These are phyloP conservation scores for Cucumis melo DNA, from an alignment of 306 rosid genomes.

Conservation along the genomic window DNA sequence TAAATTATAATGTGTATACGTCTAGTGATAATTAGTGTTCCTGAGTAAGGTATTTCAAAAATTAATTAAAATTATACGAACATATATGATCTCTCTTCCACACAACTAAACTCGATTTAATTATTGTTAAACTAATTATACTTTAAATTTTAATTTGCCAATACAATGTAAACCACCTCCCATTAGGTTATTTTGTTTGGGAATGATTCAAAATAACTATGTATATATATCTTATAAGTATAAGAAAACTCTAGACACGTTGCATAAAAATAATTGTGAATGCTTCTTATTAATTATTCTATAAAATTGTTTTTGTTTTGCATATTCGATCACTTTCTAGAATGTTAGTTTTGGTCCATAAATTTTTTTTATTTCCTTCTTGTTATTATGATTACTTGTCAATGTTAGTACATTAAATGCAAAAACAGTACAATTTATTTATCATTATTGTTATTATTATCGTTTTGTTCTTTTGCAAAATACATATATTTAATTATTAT, in stretches of 20 bases:
- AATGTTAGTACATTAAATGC: not conserved
- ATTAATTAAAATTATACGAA: too few species aligned
- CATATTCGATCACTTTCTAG: not conserved
- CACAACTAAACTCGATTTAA: too few species aligned
- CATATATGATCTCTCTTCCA: too few species aligned
- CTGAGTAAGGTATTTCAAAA: too few species aligned
- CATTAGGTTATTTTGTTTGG: too few species aligned
- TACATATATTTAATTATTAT: not conserved
- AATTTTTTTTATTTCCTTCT: not conserved
- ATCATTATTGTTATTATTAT: not conserved
- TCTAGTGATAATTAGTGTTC: too few species aligned
- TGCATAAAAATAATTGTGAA: not conserved
- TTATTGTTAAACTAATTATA: too few species aligned
- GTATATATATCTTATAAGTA: not conserved
- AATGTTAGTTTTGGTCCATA: not conserved
- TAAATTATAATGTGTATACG: too few species aligned
- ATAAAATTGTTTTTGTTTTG: not conserved
- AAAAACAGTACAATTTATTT: not conserved
- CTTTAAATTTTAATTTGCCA: too few species aligned
- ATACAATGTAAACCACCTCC: too few species aligned
- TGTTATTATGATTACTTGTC: not conserved
- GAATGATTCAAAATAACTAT: not conserved
- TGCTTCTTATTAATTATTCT: not conserved
- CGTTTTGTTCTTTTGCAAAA: not conserved
- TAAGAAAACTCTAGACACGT: not conserved